Base-by-base conservation (phyloP, 257 asterid species). In the Lavandula angustifolia region DNA sequence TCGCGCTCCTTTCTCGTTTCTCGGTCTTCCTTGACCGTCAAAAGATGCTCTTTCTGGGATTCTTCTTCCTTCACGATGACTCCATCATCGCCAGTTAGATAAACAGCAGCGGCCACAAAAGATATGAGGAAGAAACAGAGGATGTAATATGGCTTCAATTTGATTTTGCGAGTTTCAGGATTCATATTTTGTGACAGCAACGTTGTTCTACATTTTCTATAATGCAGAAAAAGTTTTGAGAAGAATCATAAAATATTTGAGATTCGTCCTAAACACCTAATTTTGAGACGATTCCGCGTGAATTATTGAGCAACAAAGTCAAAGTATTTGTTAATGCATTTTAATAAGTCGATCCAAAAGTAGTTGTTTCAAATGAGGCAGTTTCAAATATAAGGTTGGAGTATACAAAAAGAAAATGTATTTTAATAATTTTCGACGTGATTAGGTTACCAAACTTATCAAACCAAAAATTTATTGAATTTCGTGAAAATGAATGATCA, bases 71-170 rank as follows among this genome's bases (percentile, higher is more conserved):
- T 3, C 16, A 49, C 37, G 2, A 58, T 0, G 53, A 43, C 48
- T 3, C 43, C 22, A 1, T 56, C 49, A 41, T 70, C 48, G 7
- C 31, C 12, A 1, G 18, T 54, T 5, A 61, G 71, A 48, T 60
- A 34, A 18, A 66, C 17, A 53, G 43, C 32, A 10, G 58, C 34
- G 3, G 27, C 37, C 4, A 35, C 61, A 16, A 62, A 40, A 13
- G 49, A 18, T 4, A 68, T 1, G 41, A 68, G 62, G 67, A 51
- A 6, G 17, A 74, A 18, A 61, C 37, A 14, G 16, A 40, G 60
- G 51, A 74, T 3, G 17, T 66, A 59, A 46, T 54, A 60, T 16
- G 43, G 33, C 60, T 31, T 67, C 47, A 35, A 13, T 47, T 32
- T 40, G 31, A 6, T 29, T 52, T 14, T 67, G 41, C 62, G 11